Conservation (phyloP, 768 basidiomycete genomes). For the Phallus indusiatus region DNA sequence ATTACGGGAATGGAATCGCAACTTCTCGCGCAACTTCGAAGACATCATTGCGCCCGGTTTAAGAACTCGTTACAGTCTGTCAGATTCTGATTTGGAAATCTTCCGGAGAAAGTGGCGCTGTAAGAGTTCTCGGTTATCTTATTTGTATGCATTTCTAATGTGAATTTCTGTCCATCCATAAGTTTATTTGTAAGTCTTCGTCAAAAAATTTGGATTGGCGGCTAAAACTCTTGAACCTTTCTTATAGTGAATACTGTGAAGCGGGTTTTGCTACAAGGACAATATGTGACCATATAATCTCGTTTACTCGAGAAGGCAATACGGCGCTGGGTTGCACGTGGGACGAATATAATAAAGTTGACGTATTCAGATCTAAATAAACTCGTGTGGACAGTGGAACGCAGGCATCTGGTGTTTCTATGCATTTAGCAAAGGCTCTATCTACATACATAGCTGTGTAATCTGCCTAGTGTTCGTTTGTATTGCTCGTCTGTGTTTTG, state of each 20-base stretch:
- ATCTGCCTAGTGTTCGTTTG: too few relatives aligned
- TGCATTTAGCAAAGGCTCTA: too few relatives aligned
- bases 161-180: too few relatives aligned
- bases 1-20: conserved; percentile 26
- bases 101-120: conserved; percentile 32
- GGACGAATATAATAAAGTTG: background rate
- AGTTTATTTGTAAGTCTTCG: conserved; percentile 38
- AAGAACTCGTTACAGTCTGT: conserved; percentile 25
- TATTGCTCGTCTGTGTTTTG: too few relatives aligned
- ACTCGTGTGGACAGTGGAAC: background rate
- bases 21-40: conserved; percentile 24
- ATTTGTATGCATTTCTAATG: too few relatives aligned
- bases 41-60: conserved; percentile 20
- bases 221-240: conserved; percentile 2
- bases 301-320: conserved; percentile 55
- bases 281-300: conserved; percentile 57
- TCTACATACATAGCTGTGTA: too few relatives aligned
- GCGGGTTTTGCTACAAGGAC: conserved; percentile 58
- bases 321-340: conserved; percentile 42
- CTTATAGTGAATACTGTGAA: conserved; percentile 60
- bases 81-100: conserved; percentile 20
- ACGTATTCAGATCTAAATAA: background rate
- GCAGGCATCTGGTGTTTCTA: too few relatives aligned
- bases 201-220: background rate
- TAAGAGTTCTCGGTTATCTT: conserved; percentile 8